Base-by-base conservation (phyloP, 192 early-diverging fungal genomes). In the Entrophospora sp. region DNA sequence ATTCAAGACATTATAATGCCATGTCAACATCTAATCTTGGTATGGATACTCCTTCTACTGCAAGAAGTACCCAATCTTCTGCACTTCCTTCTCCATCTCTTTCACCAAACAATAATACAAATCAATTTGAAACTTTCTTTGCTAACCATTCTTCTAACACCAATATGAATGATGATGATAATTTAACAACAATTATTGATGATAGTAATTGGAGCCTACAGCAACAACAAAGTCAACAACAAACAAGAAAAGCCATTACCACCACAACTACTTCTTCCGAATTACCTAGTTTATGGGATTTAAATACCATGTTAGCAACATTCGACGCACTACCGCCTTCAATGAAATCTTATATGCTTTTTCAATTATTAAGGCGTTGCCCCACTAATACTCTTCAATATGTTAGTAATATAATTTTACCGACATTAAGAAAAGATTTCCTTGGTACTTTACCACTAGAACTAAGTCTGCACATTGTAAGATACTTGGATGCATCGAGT, bases 351-450 rank as follows among this genome's bases (percentile, higher is more conserved):
- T 96, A 93, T 58, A 74, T 95, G 60, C 81, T 97, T 35, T 87
- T 92, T 67, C 89, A 97, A 61, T 74, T 98, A n/a, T 79, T 98
- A 30, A 83, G 87, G 27, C 83, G 91, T 13, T 92, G 85, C 12
- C 83, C 90, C 4, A 82, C 86, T 10, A 77, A 85, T 3, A 86
- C 88, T 5, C 81, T 98, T 57, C 93, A 96, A 75, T 93, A 93
- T 78, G 86, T 93, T n/a, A 85, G 87, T 55, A 84, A 87, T 27
- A 74, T 92, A 14, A 85, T 98, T 60, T 74, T 91, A 40, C 92
- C 96, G 3, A 85, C 87, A 16, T 79, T 97, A 66, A 91, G 93
- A 66, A 84, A 89, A 66, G 94, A 98, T 76, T 94, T 96, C 75
- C 62, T 98, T 5, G 81, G 79, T 18, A 75, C 76, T 6, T 69